Conservation (phyloP, 2,329 filamentous ascomycete species). For the Fonsecaea erecta region DNA sequence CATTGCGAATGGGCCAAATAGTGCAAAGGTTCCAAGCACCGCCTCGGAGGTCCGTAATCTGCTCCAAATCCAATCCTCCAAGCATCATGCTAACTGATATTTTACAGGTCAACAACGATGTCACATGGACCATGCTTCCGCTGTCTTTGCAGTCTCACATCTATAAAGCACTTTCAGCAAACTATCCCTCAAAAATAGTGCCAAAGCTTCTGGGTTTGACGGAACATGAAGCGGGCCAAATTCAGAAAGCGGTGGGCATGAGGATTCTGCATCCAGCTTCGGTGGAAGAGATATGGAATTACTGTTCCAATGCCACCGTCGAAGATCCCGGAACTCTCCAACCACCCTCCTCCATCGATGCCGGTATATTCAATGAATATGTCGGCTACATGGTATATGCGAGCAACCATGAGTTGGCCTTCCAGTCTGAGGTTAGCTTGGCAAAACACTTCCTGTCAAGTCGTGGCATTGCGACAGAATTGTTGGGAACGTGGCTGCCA, state of each 20-base stretch:
- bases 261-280: slow-evolving; percentile 14
- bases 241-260: slow-evolving; percentile 11
- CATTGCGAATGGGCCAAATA: not conserved
- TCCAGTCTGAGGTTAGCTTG: slow-evolving; percentile 17
- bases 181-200: not conserved
- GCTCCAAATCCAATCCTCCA: not conserved
- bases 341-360: slow-evolving; percentile 17
- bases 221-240: slow-evolving; percentile 18
- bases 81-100: not conserved
- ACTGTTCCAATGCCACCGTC: slow-evolving; percentile 4
- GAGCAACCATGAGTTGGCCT: slow-evolving; percentile 26
- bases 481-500: slow-evolving; percentile 27
- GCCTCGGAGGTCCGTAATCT: not conserved
- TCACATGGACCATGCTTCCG: slow-evolving; percentile 23
- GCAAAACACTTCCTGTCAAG: slow-evolving; percentile 17
- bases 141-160: slow-evolving; percentile 30
- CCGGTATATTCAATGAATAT: slow-evolving; percentile 23
- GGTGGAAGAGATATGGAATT: slow-evolving; percentile 20
- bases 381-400: slow-evolving; percentile 28
- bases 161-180: slow-evolving; percentile 8
- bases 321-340: slow-evolving; percentile 6
- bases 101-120: not conserved
- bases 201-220: slow-evolving; percentile 20
- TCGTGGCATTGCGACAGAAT: slow-evolving; percentile 4
- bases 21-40: not conserved